These are phyloP conservation scores for Exophiala calicioides DNA, from an alignment of 2,329 filamentous ascomycete species.

Conservation along the genomic window DNA sequence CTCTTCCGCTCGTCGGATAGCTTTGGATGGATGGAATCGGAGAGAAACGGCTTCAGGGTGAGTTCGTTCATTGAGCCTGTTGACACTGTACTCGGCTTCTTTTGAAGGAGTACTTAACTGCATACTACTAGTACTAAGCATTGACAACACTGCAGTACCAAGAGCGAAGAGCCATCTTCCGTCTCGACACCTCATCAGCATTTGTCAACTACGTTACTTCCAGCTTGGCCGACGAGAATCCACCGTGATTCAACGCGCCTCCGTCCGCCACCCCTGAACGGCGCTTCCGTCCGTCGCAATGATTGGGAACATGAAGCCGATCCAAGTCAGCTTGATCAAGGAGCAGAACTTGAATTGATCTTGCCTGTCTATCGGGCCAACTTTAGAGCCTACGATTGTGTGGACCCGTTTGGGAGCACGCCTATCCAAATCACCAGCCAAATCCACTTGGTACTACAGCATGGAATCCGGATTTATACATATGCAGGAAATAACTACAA, in stretches of 20 bases:
- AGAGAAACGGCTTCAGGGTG: conserved; percentile 15
- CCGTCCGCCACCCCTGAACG: too few species aligned
- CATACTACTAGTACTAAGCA: too few species aligned
- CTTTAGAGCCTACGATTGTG: conserved; percentile 21
- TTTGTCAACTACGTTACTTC: not conserved
- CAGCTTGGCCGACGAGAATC: too few species aligned
- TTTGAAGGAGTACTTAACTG: too few species aligned
- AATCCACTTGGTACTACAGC: conserved; percentile 24
- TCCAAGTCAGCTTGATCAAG: too few species aligned
- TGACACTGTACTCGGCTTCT: too few species aligned
- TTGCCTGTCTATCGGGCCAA: conserved; percentile 20
- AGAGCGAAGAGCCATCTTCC: conserved; percentile 18
- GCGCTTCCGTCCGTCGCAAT: not conserved
- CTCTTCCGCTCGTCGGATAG: conserved; percentile 27
- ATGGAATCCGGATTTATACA: conserved; percentile 21
- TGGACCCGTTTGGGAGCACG: conserved; percentile 25
- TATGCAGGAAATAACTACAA: conserved; percentile 29
- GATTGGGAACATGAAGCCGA: conserved; percentile 2
- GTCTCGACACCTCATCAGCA: conserved; percentile 14
- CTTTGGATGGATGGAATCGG: conserved; percentile 26
- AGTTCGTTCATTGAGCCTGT: too few species aligned
- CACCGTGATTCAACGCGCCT: conserved; percentile 2
- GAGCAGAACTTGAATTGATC: conserved; percentile 13
- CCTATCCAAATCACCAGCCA: conserved; percentile 19
- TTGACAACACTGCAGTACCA: conserved; percentile 12